Evolutionary conservation across 371 early-diverging fungal genomes (phyloP), one percentile per base, ranked within the genome.

Genomic region (Apophysomyces ossiformis): DNA sequence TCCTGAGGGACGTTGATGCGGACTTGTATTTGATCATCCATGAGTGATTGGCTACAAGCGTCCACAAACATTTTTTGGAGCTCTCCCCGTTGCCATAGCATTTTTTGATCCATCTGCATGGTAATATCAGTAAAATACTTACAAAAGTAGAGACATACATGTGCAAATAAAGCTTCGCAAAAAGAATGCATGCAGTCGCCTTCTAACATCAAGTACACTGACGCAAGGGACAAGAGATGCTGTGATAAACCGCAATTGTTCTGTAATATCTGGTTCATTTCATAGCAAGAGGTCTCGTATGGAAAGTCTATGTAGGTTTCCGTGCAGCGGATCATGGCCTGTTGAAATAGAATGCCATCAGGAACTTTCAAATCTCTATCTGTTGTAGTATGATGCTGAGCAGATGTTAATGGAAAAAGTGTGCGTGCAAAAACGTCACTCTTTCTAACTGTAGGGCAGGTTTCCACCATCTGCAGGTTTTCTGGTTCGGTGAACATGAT

Each of bases 171-270:
- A 9, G 62, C 41, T 58, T 81, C 73, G 45, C 78, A 76, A 54
- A 81, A 81, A 3, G 70, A 64, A 61, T 82, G 77, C 82, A 79
- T 79, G n/a, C 76, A 11, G 36, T 77, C 74, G 18, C 69, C 73
- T 58, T 79, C 78, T 4, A 82, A 50, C 82, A 82, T 77, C 7
- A 82, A 47, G 61, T 76, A 82, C 2, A 82, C 59, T 1, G 75
- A 72, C 1, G 76, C 64, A 9, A 82, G 57, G n/a, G 63, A 64
- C 13, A 61, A 39, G 7, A 82, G 41, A 43, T 60, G 63, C 1
- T 57, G 37, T 1, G 18, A 54, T 35, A 82, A 44, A 5, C 61
- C 44, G 39, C 77, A 73, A 3, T 71, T 32, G 13, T 61, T 32
- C 56, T 69, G 70, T 11, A 72, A 67, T 12, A 62, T 32, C 4